phyloP scores from a whole-genome alignment of 108 stramenopile genomes.

The Aurantiochytrium sp. region DNA sequence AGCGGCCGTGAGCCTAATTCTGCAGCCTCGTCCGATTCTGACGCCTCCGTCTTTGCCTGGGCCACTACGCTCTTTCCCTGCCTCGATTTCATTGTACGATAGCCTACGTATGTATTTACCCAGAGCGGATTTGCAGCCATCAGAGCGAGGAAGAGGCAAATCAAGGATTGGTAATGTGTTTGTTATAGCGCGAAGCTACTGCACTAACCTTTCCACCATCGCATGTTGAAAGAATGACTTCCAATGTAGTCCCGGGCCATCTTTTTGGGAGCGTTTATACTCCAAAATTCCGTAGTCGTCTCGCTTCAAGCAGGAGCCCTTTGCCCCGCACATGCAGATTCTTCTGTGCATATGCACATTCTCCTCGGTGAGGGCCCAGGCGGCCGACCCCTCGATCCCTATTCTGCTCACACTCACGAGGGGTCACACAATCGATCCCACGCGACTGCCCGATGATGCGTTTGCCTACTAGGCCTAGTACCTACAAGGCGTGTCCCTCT shows the following conservation, averaged over 20 bases:
- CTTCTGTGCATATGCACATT: too few relatives aligned
- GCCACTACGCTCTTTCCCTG: not conserved
- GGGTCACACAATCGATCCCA: too few relatives aligned
- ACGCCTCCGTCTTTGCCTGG: too few relatives aligned
- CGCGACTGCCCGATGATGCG: too few relatives aligned
- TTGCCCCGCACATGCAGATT: not conserved
- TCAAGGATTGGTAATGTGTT: not conserved
- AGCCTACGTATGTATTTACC: not conserved
- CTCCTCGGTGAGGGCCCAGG: not conserved
- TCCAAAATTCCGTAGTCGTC: too few relatives aligned
- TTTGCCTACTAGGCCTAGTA: too few relatives aligned
- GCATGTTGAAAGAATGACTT: not conserved
- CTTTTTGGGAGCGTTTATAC: not conserved
- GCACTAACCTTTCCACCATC: not conserved
- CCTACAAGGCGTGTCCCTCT: too few relatives aligned
- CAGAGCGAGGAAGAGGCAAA: not conserved
- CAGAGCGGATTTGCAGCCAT: not conserved
- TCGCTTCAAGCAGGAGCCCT: not conserved
- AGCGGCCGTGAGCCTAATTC: too few relatives aligned
- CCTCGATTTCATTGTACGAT: too few relatives aligned
- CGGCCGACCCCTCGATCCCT: not conserved
- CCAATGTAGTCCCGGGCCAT: too few relatives aligned
- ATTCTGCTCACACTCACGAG: not conserved
- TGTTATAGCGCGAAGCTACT: not conserved
- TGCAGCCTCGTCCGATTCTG: too few relatives aligned